Base-by-base conservation (phyloP, 352 stramenopile genomes). In the Pythium plurisporium region DNA sequence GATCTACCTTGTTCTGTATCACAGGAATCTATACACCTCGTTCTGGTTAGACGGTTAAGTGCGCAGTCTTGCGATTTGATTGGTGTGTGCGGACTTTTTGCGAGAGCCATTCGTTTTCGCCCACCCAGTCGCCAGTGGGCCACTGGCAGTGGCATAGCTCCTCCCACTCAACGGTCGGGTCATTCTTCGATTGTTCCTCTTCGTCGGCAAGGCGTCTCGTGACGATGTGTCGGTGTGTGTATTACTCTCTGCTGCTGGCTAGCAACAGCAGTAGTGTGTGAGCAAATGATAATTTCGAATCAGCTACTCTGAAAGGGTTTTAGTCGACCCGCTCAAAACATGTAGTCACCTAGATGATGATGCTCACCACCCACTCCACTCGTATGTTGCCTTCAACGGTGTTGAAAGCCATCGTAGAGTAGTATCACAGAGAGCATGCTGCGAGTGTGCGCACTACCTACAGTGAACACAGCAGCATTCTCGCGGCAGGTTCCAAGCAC, bases 231-330 rank as follows among this genome's bases (percentile, higher is more conserved):
- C 4, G 15, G 8, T 54, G 19, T 38, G 41, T 51, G 19, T 53
- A 26, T 6, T 3, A 10, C 25, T 10, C 3, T 47, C 14, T 7
- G 26, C 19, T 6, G n/a, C 27, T 25, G n/a, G n/a, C n/a, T n/a
- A n/a, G n/a, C n/a, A n/a, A n/a, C n/a, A n/a, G n/a, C n/a, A n/a
- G n/a, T n/a, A n/a, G n/a, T n/a, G n/a, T n/a, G 30, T 63, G 61
- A 60, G 79, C 82, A 89, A 87, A 81, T 91, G 82, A 91, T 91
- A 59, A 67, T 76, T 86, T 69, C 62, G 60, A 91, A 91, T 89
- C 82, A 91, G 82, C 82, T 91, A 91, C 82, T 89, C 82, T 82
- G 82, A 91, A 87, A 84, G 82, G 72, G 77, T 85, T 89, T 91
- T 91, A 91, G 82, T 91, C 82, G 82, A 85, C 77, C 85, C 79